Evolutionary conservation across 805 yeast genomes (phyloP), one percentile per base, ranked within the genome.

Genomic region (Saturnispora kantuleensis): DNA sequence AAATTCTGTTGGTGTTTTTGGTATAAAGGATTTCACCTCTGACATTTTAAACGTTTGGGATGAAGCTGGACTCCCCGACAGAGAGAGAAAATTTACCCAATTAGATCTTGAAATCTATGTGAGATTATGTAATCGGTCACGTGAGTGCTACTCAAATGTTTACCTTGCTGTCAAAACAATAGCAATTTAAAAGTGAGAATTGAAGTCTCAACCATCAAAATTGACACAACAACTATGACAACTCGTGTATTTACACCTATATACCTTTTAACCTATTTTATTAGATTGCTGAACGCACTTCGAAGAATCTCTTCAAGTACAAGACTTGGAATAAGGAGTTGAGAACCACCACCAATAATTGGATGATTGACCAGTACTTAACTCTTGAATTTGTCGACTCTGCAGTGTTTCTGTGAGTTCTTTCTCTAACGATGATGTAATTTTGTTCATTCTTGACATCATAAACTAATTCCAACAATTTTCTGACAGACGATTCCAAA

Each of bases 331-430:
- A 93, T 46, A 89, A 55, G 26, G 96, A 85, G 70, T 88, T 93
- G 50, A 74, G 76, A 13, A 82, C 83, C 38, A 90, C 97, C 45
- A 93, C 89, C 42, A 80, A 56, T 51, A 93, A 70, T 70, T 90
- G 98, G 73, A 89, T 83, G 30, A 86, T 73, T 26, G 96, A 85
- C 98, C 98, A 90, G 86, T 95, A 93, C 66, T 90, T 90, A 52
- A 90, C 97, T 58, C 98, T 79, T 45, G 93, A 82, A 66, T 90
- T 90, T 38, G 98, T 90, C 18, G 95, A 84, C 68, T 90, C 98
- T 5, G 98, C 97, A 9, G 98, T 90, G 68, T 90, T 93, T 76
- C 98, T 84, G 65, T 90, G 98, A 12, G 94, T 84, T 69, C 97
- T 83, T 68, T 90, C 98, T 67, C 98, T 81, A 49, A 90, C 88